Evolutionary conservation across 2,329 filamentous ascomycete genomes (phyloP), one percentile per base, ranked within the genome.

Genomic region (Claviceps monticola): DNA sequence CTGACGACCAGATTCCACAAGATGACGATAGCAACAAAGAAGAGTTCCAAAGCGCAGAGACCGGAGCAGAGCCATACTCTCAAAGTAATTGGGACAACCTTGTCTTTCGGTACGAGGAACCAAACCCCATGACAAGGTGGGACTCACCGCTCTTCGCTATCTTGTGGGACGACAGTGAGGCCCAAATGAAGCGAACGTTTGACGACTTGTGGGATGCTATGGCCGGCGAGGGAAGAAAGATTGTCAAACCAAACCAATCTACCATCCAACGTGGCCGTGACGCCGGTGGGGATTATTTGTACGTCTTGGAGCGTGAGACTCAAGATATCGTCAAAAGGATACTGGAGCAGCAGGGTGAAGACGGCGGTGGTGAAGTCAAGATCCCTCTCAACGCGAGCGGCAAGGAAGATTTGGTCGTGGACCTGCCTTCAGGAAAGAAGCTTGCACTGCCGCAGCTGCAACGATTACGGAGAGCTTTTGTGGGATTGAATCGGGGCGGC

Each of bases 91-190:
- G 86, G 74, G 84, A 89, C 56, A 88, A 89, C 59, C 74, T 90
- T 11, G 79, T 88, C 37, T 91, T 88, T 63, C 75, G 87, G 51
- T 90, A 90, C 63, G 87, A 94, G 66, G 87, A 94, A 67, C 87
- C 88, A 14, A 93, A 91, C 63, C 79, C 83, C 21, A 90, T 91
- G 85, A 83, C 78, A 2, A 73, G 86, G 44, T 94, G 88, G 88
- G 87, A 94, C 64, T 85, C 83, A 51, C 87, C 88, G 1, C 74
- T 93, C 2, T 93, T 91, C 67, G 84, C 84, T 4, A 74, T 93
- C 0, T 75, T 88, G 11, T 86, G 83, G 74, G 83, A 89, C 45
- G 88, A 94, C 63, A 76, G 77, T 52, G 74, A 75, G 53, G 76
- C 75, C n/a, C 80, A 81, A 60, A 64, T 74, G 9, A 65, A 59